Conservation (phyloP, 2,329 filamentous ascomycete species). For the Colletotrichum coccodes region DNA sequence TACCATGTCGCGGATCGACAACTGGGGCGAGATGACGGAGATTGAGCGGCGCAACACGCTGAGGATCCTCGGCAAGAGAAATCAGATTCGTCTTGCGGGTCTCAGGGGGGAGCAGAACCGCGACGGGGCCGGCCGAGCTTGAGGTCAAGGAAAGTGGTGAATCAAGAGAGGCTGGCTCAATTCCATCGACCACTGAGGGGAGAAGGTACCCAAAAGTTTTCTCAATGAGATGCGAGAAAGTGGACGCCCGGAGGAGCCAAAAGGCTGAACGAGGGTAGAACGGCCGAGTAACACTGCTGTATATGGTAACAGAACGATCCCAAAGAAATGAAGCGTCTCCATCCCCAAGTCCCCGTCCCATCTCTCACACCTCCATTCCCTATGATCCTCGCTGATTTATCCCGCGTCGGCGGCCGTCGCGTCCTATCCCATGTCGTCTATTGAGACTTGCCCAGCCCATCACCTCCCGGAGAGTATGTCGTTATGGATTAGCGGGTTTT, state of each 20-base stretch:
- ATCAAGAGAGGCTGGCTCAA: neutral
- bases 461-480: neutral
- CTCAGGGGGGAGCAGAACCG: constrained; percentile 45
- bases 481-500: neutral
- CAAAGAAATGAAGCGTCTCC: constrained; percentile 9
- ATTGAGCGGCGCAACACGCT: constrained; percentile 75
- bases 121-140: constrained; percentile 41
- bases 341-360: neutral
- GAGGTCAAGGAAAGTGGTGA: constrained; percentile 14
- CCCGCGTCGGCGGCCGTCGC: neutral
- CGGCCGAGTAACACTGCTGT: constrained; percentile 3
- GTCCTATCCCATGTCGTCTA: constrained; percentile 3
- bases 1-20: constrained; percentile 75
- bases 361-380: neutral
- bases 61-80: constrained; percentile 74
- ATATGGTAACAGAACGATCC: neutral
- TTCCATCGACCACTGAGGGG: too few species aligned
- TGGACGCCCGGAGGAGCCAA: neutral
- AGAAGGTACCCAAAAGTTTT: too few species aligned
- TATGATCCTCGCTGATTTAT: neutral
- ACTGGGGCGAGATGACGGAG: constrained; percentile 78
- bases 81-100: constrained; percentile 68
- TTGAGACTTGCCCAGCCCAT: neutral
- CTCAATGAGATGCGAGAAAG: constrained; percentile 5
- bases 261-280: neutral